Percentiles rank a stretch among this genome's conserved stretches.
These are phyloP conservation scores for Rhamnella rubrinervis DNA, from an alignment of 331 rosid species.

Conservation along the genomic window DNA sequence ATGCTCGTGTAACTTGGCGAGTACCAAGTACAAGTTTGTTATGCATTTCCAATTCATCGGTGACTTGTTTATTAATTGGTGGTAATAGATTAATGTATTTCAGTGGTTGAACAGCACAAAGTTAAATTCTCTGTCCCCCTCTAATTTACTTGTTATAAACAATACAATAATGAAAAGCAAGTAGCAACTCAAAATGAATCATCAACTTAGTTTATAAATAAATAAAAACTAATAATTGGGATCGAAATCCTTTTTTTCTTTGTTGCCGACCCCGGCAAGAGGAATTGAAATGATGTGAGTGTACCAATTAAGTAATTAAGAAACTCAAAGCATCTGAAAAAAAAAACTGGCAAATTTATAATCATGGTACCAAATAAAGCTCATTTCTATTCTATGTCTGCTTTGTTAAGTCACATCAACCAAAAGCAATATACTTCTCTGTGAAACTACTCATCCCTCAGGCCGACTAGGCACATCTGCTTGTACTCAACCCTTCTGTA, in stretches of 20 bases:
- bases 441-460: too few species aligned
- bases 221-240: too few species aligned
- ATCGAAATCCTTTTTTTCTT: conserved; percentile 15
- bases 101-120: conserved; percentile 23
- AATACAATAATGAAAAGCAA: conserved; percentile 7
- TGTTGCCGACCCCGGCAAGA: conserved; percentile 27
- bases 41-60: neutral
- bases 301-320: neutral
- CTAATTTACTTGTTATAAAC: neutral
- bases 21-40: conserved; percentile 17
- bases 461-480: too few species aligned
- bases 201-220: conserved; percentile 13
- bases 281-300: conserved; percentile 22
- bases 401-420: conserved; percentile 32
- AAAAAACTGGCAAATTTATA: too few species aligned
- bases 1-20: conserved; percentile 10
- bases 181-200: conserved; percentile 11
- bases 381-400: neutral
- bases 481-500: neutral
- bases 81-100: conserved; percentile 2
- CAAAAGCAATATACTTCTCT: too few species aligned
- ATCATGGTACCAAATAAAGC: neutral
- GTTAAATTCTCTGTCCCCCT: conserved; percentile 25
- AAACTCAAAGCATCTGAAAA: too few species aligned
- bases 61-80: conserved; percentile 15